These are phyloP conservation scores for Aspergillus brunneoviolaceus DNA, from an alignment of 2,329 filamentous ascomycete genomes.

Conservation along the genomic window DNA sequence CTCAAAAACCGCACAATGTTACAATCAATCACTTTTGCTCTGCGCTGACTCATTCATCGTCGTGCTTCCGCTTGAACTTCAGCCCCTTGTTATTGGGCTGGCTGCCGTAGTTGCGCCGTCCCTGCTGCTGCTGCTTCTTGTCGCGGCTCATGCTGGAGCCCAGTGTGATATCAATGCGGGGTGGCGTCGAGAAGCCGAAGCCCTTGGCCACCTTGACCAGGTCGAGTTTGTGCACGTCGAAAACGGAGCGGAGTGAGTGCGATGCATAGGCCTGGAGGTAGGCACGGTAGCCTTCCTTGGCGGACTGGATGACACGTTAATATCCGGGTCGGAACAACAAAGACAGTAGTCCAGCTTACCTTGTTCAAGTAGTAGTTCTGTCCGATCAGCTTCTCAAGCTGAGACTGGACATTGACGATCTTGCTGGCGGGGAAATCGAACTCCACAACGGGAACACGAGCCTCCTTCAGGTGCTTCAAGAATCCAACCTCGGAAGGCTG, in stretches of 20 bases:
- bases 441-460: constrained; percentile 88
- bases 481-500: constrained; percentile 92
- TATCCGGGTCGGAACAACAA: constrained; percentile 5
- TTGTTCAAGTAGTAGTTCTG: constrained; percentile 98
- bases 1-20: constrained; percentile 6
- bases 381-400: constrained; percentile 89
- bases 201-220: constrained; percentile 80
- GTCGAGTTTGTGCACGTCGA: constrained; percentile 79
- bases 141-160: constrained; percentile 73
- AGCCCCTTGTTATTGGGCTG: constrained; percentile 63
- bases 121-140: constrained; percentile 62
- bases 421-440: constrained; percentile 93
- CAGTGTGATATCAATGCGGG: constrained; percentile 74
- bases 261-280: constrained; percentile 95
- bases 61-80: constrained; percentile 54
- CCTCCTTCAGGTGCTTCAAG: constrained; percentile 84
- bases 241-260: constrained; percentile 78
- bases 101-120: constrained; percentile 71
- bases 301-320: constrained; percentile 47
- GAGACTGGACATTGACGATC: constrained; percentile 84
- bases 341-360: constrained; percentile 40
- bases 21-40: constrained; percentile 5
- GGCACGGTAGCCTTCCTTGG: constrained; percentile 74
- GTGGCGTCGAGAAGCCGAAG: constrained; percentile 76
- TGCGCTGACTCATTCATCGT: constrained; percentile 20